A percentile compares a stretch with the other conserved stretches of the same genome.
These are phyloP conservation scores for Fonsecaea pedrosoi DNA, from an alignment of 2,329 filamentous ascomycete genomes.

Conservation along the genomic window DNA sequence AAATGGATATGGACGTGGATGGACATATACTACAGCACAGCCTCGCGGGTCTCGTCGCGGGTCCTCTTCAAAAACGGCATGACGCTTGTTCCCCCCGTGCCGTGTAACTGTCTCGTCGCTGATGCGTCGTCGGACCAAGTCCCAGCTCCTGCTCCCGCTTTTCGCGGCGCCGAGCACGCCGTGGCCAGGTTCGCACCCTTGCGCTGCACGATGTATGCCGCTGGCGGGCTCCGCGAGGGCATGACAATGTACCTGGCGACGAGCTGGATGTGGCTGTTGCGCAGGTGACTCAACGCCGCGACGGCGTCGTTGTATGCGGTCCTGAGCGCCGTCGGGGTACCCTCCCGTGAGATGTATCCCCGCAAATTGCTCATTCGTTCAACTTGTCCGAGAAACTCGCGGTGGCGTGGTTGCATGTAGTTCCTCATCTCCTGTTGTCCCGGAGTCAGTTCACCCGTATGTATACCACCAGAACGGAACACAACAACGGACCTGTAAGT, in stretches of 20 bases:
- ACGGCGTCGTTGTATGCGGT: constrained; percentile 28
- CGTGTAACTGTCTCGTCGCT: constrained; percentile 51
- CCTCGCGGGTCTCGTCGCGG: constrained; percentile 54
- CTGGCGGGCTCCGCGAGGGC: constrained; percentile 44
- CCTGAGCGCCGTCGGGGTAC: constrained; percentile 45
- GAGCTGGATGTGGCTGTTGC: constrained; percentile 60
- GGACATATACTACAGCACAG: background rate
- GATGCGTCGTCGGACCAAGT: constrained; percentile 33
- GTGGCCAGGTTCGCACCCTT: constrained; percentile 53
- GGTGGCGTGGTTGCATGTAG: constrained; percentile 62
- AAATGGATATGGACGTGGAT: constrained; percentile 44
- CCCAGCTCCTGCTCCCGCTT: constrained; percentile 36
- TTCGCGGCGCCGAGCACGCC: constrained; percentile 47
- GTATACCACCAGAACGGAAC: no score
- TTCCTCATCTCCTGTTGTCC: constrained; percentile 56
- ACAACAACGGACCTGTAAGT: constrained; percentile 42
- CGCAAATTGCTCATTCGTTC: constrained; percentile 55
- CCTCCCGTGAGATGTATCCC: constrained; percentile 49
- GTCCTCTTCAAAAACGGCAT: constrained; percentile 62
- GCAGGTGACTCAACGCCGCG: constrained; percentile 51
- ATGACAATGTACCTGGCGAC: constrained; percentile 62
- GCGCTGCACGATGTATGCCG: constrained; percentile 30
- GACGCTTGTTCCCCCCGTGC: constrained; percentile 60
- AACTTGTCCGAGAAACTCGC: constrained; percentile 58
- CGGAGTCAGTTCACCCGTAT: background rate